phyloP scores from a whole-genome alignment of 2,329 filamentous ascomycete species.

The Colletotrichum sp. region DNA sequence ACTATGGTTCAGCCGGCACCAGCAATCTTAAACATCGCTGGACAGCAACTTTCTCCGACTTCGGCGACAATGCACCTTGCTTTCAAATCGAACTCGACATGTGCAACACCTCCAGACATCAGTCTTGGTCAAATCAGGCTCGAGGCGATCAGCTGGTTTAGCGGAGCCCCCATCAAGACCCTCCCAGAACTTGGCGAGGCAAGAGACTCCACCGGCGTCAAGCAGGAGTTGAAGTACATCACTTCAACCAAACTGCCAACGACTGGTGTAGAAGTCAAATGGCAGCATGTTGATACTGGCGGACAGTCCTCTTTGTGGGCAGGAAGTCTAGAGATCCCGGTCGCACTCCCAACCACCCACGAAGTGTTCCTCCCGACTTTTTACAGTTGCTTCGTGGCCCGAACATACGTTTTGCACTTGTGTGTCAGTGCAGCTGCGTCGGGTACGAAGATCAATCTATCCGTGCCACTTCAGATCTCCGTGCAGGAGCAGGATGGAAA shows the following conservation, averaged over 20 bases:
- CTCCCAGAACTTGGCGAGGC: slow-evolving; percentile 57
- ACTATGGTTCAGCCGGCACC: slow-evolving; percentile 51
- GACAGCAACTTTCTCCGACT: slow-evolving; percentile 44
- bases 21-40: slow-evolving; percentile 54
- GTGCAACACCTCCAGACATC: slow-evolving; percentile 51
- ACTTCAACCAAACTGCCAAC: slow-evolving; percentile 46
- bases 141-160: slow-evolving; percentile 57
- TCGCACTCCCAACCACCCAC: slow-evolving; percentile 50
- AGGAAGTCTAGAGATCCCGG: slow-evolving; percentile 44
- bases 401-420: slow-evolving; percentile 56
- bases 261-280: slow-evolving; percentile 38
- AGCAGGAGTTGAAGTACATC: slow-evolving; percentile 48
- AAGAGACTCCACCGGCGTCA: slow-evolving; percentile 32
- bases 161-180: slow-evolving; percentile 45
- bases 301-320: slow-evolving; percentile 19
- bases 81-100: slow-evolving; percentile 48
- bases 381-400: slow-evolving; percentile 61
- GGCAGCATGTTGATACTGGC: slow-evolving; percentile 44
- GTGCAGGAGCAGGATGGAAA: slow-evolving; percentile 37
- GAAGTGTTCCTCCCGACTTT: slow-evolving; percentile 62
- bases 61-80: slow-evolving; percentile 47
- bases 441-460: slow-evolving; percentile 46
- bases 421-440: slow-evolving; percentile 41
- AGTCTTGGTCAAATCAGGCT: slow-evolving; percentile 54
- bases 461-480: slow-evolving; percentile 57